These are phyloP conservation scores for Cicer bijugum DNA, from an alignment of 306 rosid species.

Conservation along the genomic window DNA sequence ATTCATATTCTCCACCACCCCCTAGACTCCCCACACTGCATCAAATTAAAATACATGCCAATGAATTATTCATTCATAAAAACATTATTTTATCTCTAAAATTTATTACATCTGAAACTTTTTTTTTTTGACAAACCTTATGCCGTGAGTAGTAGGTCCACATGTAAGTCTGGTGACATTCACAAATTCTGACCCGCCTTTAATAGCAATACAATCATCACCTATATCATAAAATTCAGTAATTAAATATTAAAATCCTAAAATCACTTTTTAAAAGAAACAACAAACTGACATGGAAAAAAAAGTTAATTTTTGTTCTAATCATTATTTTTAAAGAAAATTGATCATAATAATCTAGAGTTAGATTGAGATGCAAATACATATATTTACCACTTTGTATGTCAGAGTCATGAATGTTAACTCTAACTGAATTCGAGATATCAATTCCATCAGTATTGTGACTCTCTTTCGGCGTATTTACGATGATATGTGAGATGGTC, in stretches of 20 bases:
- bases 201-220: slow-evolving; percentile 60
- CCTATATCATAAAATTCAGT: slow-evolving; percentile 39
- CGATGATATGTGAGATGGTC: slow-evolving; percentile 4
- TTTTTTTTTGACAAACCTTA: slow-evolving; percentile 48
- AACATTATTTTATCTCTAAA: neutral
- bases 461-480: neutral
- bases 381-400: slow-evolving; percentile 34
- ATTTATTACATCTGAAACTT: too few relatives aligned
- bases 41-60: neutral
- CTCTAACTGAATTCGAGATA: slow-evolving; percentile 1
- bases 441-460: slow-evolving; percentile 50
- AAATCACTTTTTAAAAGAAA: neutral
- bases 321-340: too few relatives aligned
- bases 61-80: neutral
- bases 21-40: slow-evolving; percentile 59
- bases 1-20: neutral
- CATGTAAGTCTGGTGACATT: slow-evolving; percentile 43
- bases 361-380: too few relatives aligned
- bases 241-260: neutral
- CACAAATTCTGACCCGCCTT: slow-evolving; percentile 40
- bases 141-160: slow-evolving; percentile 63
- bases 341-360: too few relatives aligned
- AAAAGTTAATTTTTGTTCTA: too few relatives aligned
- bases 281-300: neutral
- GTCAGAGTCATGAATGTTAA: slow-evolving; percentile 10